Evolutionary conservation across 768 basidiomycete genomes (phyloP), one percentile per base, ranked within the genome.

Genomic region (Wakefieldia striispora): DNA sequence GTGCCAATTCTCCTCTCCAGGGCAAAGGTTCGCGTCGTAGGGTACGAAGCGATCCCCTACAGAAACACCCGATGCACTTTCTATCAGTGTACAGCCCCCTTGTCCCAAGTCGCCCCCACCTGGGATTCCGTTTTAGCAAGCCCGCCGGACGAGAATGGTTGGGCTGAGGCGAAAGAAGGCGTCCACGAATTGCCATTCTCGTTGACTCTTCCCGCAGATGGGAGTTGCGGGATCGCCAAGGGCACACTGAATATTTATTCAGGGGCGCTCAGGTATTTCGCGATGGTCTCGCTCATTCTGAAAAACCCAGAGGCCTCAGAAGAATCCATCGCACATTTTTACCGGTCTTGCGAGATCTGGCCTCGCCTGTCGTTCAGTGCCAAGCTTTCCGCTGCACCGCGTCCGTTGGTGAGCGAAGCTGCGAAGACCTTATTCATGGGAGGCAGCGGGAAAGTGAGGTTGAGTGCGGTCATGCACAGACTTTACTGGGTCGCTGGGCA

Each of bases 261-360:
- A 13, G 87, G 84, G 3, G 68, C 75, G 11, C 75, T 95, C 21
- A 80, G 80, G 48, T 94, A 95, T 66, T 88, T 95, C 38, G 84
- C 81, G 13, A 85, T 95, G 72, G 80, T 79, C 83, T 91, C 66
- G 44, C 84, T 81, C 57, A 87, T 86, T 67, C 77, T 95, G 49
- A 87, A 86, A 65, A 82, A 89, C 45, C 60, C 79, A 2, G 68
- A 74, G 14, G 80, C 80, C 4, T 71, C 73, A 23, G 77, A 77
- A 56, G 76, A 80, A 13, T 90, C 88, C 3, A 85, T 95, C 29
- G 86, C 92, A 4, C 93, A 97, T 68, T 93, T 95, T 66, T 95
- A 94, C 65, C 82, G 93, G 9, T 72, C 83, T 40, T 85, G 91
- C 65, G 81, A 84, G 45, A 72, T 95, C 24, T 91, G 84, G 81